Base-by-base conservation (phyloP, 1,284 basidiomycete species). In the Sphagnurus paluster region DNA sequence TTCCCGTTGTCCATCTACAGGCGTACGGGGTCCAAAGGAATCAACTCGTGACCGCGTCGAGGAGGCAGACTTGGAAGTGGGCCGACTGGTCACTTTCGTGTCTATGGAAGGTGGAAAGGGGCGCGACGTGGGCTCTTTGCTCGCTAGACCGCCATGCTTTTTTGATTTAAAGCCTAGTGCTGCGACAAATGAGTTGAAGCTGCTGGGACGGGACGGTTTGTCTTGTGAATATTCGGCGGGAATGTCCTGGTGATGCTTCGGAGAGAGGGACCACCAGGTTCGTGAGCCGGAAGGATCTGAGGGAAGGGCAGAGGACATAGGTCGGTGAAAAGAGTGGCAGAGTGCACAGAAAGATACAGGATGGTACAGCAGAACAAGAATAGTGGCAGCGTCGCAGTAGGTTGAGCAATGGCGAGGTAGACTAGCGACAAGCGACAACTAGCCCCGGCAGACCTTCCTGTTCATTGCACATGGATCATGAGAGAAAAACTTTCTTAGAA, bases 141-240 rank as follows among this genome's bases (percentile, higher is more conserved):
- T 78, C 40, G 78, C 66, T 28, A 82, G 64, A 2, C 74, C 58
- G 0, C 77, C 70, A 26, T 65, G 69, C 51, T 82, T 85, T 67
- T 79, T 85, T 13, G 77, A 67, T 61, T 78, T 84, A 57, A 84
- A 70, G 42, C 83, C 80, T 41, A 86, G 77, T 32, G 77, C 80
- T 37, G 75, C 70, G 11, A 77, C 76, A 32, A 87, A 62, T 2
- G 77, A 72, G 50, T 75, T 79, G 56, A 74, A 69, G 38, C 65
- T 60, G 29, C 65, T 58, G 4, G 65, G 53, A 25, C 55, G 56
- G n/a, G 61, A 49, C 17, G 63, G 46, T 46, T 67, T 69, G 42
- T 66, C 63, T 26, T 60, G 51, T 24, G 55, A 49, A 46, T 63
- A 60, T 35, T 59, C 54, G 47, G 57, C 56, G 25, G 50, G 59